A percentile compares a stretch with the other conserved stretches of the same genome.
These are phyloP conservation scores for Lolium rigidum DNA, from an alignment of 176 grass and related monocot species.

Conservation along the genomic window DNA sequence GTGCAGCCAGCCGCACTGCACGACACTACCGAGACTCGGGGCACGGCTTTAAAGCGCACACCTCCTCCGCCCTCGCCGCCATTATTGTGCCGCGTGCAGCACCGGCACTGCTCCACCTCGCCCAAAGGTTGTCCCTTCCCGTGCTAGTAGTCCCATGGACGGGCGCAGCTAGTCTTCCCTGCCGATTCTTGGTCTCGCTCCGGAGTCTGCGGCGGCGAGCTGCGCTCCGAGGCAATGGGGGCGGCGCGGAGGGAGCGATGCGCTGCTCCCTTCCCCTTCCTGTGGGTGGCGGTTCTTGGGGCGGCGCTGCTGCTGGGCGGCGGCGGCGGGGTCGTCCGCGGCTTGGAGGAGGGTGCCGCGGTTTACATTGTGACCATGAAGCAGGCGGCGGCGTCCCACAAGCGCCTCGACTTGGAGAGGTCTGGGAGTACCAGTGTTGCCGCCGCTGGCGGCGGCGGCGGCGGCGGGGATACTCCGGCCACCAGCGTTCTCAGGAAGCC, in stretches of 20 bases:
- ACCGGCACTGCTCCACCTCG: conserved; percentile 17
- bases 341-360: conserved; percentile 61
- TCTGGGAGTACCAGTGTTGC: conserved; percentile 49
- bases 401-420: conserved; percentile 52
- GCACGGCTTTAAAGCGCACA: conserved; percentile 32
- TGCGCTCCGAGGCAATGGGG: conserved; percentile 36
- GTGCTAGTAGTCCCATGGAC: conserved; percentile 31
- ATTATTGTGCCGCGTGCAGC: conserved; percentile 43
- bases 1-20: conserved; percentile 32
- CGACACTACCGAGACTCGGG: not conserved
- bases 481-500: conserved; percentile 69
- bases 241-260: not conserved
- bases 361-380: conserved; percentile 98
- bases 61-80: conserved; percentile 21
- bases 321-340: conserved; percentile 22
- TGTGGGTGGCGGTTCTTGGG: conserved; percentile 44
- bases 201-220: conserved; percentile 7
- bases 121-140: not conserved
- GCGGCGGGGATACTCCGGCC: conserved; percentile 46
- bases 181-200: conserved; percentile 19
- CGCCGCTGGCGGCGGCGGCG: conserved; percentile 8
- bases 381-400: conserved; percentile 67
- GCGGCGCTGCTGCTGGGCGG: not conserved
- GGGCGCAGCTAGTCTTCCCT: conserved; percentile 29
- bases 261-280: conserved; percentile 10